Percentiles rank a stretch among this genome's conserved stretches.
These are phyloP conservation scores for Rhodotorula paludigena DNA, from an alignment of 768 basidiomycete species.

Conservation along the genomic window DNA sequence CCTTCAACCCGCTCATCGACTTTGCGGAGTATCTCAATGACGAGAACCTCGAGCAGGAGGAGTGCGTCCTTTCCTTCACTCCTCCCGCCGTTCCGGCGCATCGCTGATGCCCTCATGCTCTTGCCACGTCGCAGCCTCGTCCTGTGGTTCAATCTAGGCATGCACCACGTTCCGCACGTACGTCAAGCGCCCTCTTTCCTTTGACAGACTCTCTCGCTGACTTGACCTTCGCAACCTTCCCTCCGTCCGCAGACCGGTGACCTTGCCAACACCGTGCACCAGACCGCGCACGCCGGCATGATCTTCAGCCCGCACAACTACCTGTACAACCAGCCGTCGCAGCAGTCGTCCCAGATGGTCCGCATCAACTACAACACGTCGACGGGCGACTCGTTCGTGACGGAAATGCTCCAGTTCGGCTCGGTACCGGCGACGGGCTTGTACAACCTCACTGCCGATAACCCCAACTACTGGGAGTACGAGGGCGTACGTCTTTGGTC, in stretches of 20 bases:
- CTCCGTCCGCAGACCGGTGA: slow-evolving; percentile 41
- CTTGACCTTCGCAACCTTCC: background rate
- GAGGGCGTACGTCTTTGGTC: background rate
- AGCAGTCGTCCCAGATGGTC: slow-evolving; percentile 43
- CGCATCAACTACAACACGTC: slow-evolving; percentile 43
- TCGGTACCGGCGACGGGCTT: slow-evolving; percentile 1
- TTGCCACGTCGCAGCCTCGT: background rate
- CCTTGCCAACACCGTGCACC: slow-evolving; percentile 43
- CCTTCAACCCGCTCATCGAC: slow-evolving; percentile 44
- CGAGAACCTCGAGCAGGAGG: slow-evolving; percentile 46
- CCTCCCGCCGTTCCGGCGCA: background rate
- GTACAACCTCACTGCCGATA: slow-evolving; percentile 12
- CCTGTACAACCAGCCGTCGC: slow-evolving; percentile 42
- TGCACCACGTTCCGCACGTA: slow-evolving; percentile 40
- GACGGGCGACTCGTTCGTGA: background rate
- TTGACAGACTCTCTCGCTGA: too few relatives aligned
- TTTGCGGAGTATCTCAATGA: slow-evolving; percentile 46
- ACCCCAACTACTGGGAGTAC: slow-evolving; percentile 16
- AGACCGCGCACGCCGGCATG: slow-evolving; percentile 11
- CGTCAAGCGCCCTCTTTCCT: background rate
- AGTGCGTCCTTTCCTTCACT: slow-evolving; percentile 37
- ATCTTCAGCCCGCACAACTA: slow-evolving; percentile 47
- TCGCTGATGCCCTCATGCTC: background rate
- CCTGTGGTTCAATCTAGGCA: slow-evolving; percentile 42
- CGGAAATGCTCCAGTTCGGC: slow-evolving; percentile 22